A percentile compares a stretch with the other conserved stretches of the same genome.
phyloP scores from a whole-genome alignment of 2,329 filamentous ascomycete species.

The Aureobasidium namibiae region DNA sequence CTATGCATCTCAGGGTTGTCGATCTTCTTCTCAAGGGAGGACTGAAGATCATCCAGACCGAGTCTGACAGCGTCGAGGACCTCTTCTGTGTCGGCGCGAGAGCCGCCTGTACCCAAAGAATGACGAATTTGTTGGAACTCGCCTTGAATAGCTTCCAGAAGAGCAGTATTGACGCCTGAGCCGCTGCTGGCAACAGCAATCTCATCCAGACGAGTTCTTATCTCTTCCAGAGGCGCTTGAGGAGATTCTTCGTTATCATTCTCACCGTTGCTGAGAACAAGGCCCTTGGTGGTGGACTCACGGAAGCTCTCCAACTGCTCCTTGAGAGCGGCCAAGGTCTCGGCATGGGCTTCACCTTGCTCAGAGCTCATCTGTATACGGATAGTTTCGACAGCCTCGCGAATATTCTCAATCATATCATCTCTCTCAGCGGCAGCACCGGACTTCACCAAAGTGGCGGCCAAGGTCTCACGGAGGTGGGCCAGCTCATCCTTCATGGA shows the following conservation, averaged over 20 bases:
- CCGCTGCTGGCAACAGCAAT: conserved; percentile 25
- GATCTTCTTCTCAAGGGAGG: conserved; percentile 44
- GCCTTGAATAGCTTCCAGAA: conserved; percentile 43
- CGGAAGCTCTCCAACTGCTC: conserved; percentile 36
- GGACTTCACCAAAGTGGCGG: conserved; percentile 42
- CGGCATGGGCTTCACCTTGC: conserved; percentile 34
- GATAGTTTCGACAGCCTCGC: conserved; percentile 36
- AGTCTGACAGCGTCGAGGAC: conserved; percentile 41
- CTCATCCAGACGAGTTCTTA: conserved; percentile 31
- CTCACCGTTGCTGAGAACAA: conserved; percentile 29
- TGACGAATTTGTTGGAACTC: conserved; percentile 43
- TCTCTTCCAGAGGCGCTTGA: conserved; percentile 12
- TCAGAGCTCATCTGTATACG: conserved; percentile 30
- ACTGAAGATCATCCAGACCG: conserved; percentile 42
- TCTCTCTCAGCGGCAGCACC: conserved; percentile 40
- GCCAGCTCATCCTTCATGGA: conserved; percentile 54
- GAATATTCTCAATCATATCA: conserved; percentile 61
- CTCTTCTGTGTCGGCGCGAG: conserved; percentile 39
- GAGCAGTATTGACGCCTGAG: conserved; percentile 38
- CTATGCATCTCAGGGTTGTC: conserved; percentile 46
- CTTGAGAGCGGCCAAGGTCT: conserved; percentile 34
- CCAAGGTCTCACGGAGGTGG: conserved; percentile 50
- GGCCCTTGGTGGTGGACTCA: conserved; percentile 32
- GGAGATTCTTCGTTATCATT: conserved; percentile 16
- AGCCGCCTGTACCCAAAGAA: conserved; percentile 32